phyloP scores from a whole-genome alignment of 2,329 filamentous ascomycete genomes.

The Alternaria ventricosa region DNA sequence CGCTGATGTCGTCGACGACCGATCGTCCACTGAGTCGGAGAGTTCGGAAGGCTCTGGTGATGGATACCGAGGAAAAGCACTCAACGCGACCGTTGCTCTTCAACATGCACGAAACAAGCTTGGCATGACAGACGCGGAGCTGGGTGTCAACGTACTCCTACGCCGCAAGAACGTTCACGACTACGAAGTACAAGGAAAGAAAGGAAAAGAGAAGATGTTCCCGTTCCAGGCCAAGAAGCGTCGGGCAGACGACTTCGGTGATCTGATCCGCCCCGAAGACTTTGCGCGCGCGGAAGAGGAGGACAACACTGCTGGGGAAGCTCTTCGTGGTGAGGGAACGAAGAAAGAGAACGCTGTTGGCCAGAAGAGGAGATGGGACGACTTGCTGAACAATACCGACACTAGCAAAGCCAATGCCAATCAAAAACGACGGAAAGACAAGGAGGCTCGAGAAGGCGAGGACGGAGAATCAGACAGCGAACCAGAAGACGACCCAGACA shows the following conservation, averaged over 20 bases:
- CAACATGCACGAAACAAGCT: conserved; percentile 81
- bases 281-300: conserved; percentile 92
- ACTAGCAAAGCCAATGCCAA: conserved; percentile 49
- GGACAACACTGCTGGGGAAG: conserved; percentile 73
- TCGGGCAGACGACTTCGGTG: conserved; percentile 89
- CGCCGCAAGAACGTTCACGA: conserved; percentile 91
- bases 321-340: conserved; percentile 61
- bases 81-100: conserved; percentile 86
- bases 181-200: conserved; percentile 89
- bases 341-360: conserved; percentile 65
- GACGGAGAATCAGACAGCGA: conserved; percentile 54
- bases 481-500: conserved; percentile 59
- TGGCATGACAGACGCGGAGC: conserved; percentile 83
- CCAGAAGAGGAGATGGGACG: conserved; percentile 94
- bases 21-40: conserved; percentile 83
- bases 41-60: conserved; percentile 87
- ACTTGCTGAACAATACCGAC: conserved; percentile 57
- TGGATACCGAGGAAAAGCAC: conserved; percentile 75
- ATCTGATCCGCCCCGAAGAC: conserved; percentile 91
- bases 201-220: conserved; percentile 90
- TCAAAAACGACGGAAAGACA: conserved; percentile 66
- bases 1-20: conserved; percentile 79
- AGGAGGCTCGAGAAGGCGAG: conserved; percentile 33
- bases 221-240: conserved; percentile 81
- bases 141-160: conserved; percentile 89